Base-by-base conservation (phyloP, 805 yeast genomes). In the Zygoascus flipseniorum region DNA sequence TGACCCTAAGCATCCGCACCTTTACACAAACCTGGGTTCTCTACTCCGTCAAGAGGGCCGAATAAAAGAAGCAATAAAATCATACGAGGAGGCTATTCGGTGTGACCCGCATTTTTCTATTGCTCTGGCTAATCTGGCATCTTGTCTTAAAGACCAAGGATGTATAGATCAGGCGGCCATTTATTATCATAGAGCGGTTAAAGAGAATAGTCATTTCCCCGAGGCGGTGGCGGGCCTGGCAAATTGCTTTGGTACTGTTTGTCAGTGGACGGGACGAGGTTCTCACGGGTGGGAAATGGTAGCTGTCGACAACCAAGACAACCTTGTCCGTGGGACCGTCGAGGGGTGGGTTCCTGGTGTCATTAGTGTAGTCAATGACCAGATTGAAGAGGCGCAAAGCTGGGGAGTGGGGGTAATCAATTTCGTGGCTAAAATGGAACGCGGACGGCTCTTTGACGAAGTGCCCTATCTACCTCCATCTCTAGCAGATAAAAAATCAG, bases 161-260 rank as follows among this genome's bases (percentile, higher is more conserved):
- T 54, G 63, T 8, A 53, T 61, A n/a, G 65, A 56, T 18, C 58
- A 57, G 31, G 70, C 70, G 5, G 65, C 62, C n/a, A 49, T 49
- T 10, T 67, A 60, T 45, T 67, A 64, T 53, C 42, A 57, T 4
- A 55, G 65, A 13, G 70, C 70, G 1, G 66, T 66, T 3, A 55
- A 57, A n/a, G 61, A 56, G 11, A 61, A 63, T 35, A 65, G 68
- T 5, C 51, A 54, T 6, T 67, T 64, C 48, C 62, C 63, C 42
- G 70, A 65, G 48, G 70, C 70, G 1, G 56, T 60, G 4, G 60
- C 65, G 11, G 70, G 70, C 6, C 58, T 67, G 6, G 67, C 67
- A 1, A 63, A 59, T 48, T 60, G 67, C 43, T 59, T 60, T n/a
- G 58, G 57, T 19, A 55, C 65, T 14, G 60, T 65, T 8, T 66